phyloP scores from a whole-genome alignment of 768 basidiomycete species.

The Mycena rebaudengoi region DNA sequence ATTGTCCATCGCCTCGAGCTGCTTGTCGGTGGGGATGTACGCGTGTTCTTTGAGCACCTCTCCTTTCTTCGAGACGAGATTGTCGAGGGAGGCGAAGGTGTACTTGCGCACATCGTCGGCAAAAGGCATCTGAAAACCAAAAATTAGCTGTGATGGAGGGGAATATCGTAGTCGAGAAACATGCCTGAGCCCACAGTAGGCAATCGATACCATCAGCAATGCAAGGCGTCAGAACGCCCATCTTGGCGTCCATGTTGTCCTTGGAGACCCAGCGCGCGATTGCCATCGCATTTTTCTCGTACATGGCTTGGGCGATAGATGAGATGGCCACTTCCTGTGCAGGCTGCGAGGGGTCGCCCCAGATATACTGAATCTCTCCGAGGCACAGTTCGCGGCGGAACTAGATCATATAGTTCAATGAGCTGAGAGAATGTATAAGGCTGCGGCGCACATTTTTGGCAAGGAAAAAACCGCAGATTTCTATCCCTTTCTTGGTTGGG shows the following conservation, averaged over 20 bases:
- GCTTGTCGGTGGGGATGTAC: slow-evolving; percentile 81
- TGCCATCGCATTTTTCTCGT: slow-evolving; percentile 68
- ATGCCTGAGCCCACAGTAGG: slow-evolving; percentile 84
- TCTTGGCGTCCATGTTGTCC: slow-evolving; percentile 81
- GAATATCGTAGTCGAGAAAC: slow-evolving; percentile 18
- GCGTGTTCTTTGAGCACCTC: slow-evolving; percentile 79
- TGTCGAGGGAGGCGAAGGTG: slow-evolving; percentile 83
- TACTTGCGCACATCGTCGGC: slow-evolving; percentile 93
- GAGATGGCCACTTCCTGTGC: slow-evolving; percentile 87
- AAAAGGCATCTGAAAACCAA: slow-evolving; percentile 81
- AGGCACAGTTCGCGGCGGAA: slow-evolving; percentile 85
- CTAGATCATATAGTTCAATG: slow-evolving; percentile 46
- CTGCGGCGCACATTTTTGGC: slow-evolving; percentile 63
- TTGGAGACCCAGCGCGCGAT: slow-evolving; percentile 84
- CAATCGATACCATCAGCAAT: slow-evolving; percentile 77
- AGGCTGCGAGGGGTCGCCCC: slow-evolving; percentile 72
- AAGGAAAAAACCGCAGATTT: slow-evolving; percentile 86
- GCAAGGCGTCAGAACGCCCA: slow-evolving; percentile 79
- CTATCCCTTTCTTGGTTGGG: slow-evolving; percentile 83
- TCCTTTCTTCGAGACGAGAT: slow-evolving; percentile 78
- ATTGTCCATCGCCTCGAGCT: slow-evolving; percentile 82
- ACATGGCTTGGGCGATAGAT: slow-evolving; percentile 87
- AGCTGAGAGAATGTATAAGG: not conserved
- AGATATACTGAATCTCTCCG: slow-evolving; percentile 88
- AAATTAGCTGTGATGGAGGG: not conserved